These are phyloP conservation scores for Talaromyces atroroseus DNA, from an alignment of 2,329 filamentous ascomycete species.

Conservation along the genomic window DNA sequence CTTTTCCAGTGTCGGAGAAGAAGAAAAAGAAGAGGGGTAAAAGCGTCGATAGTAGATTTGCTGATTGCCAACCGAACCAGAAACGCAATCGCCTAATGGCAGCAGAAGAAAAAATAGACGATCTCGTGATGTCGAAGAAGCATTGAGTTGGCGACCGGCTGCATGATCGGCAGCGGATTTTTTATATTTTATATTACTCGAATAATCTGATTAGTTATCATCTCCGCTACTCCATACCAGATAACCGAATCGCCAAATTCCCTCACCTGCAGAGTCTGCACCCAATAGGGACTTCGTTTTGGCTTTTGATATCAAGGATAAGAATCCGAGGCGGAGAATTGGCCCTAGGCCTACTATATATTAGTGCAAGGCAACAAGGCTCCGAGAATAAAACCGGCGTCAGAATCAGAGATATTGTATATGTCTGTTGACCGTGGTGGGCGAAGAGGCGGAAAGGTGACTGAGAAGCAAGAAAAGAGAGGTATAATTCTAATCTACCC, in stretches of 20 bases:
- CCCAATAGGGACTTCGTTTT: background rate
- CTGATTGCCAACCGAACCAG: background rate
- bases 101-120: background rate
- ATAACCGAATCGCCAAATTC: background rate
- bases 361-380: too few species aligned
- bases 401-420: too few species aligned
- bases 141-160: background rate
- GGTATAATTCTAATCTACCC: too few species aligned
- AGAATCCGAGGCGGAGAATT: background rate
- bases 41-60: background rate
- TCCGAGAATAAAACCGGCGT: too few species aligned
- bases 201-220: background rate
- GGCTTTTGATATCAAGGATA: background rate
- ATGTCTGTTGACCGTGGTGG: too few species aligned
- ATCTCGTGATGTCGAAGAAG: constrained; percentile 1
- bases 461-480: too few species aligned
- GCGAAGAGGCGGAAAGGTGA: too few species aligned
- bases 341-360: too few species aligned
- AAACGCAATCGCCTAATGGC: background rate
- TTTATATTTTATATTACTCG: background rate
- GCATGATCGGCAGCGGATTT: background rate
- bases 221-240: too few species aligned
- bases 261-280: background rate
- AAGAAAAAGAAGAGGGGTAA: background rate
- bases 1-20: background rate